These are phyloP conservation scores for Cornus kousa DNA, from an alignment of 148 eudicot species.

Conservation along the genomic window DNA sequence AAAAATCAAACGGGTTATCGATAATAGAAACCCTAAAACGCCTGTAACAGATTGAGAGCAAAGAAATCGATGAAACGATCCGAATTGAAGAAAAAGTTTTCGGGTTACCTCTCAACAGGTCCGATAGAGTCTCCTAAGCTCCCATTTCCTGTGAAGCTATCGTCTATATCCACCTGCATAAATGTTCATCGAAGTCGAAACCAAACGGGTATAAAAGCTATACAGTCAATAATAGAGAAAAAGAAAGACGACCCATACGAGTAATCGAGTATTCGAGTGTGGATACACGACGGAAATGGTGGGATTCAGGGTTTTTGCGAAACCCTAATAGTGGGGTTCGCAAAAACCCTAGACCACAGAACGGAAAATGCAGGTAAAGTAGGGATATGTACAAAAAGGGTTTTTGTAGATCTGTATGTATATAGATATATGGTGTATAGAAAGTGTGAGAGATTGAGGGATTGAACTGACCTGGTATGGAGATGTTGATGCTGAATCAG, in stretches of 20 bases:
- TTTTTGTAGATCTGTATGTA: conserved; percentile 13
- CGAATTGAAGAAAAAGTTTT: background rate
- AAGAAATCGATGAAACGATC: conserved; percentile 1
- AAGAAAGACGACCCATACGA: conserved; percentile 6
- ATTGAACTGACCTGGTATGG: conserved; percentile 21
- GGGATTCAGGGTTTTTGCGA: conserved; percentile 16
- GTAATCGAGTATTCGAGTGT: conserved; percentile 8
- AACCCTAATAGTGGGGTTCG: conserved; percentile 22
- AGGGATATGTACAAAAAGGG: background rate
- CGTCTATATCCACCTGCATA: conserved; percentile 35
- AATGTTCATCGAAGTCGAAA: background rate
- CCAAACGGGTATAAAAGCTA: background rate
- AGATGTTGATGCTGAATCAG: conserved; percentile 19
- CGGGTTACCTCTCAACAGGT: conserved; percentile 45
- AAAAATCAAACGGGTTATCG: background rate
- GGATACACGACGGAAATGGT: conserved; percentile 18
- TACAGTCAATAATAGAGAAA: conserved; percentile 2
- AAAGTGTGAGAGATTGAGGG: background rate
- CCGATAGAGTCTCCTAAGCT: conserved; percentile 28
- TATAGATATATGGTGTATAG: background rate
- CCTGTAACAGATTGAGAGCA: background rate
- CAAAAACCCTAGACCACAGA: conserved; percentile 29
- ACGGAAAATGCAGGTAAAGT: conserved; percentile 11
- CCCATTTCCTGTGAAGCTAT: conserved; percentile 23
- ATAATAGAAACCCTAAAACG: conserved; percentile 20